Conservation (phyloP, 2,329 filamentous ascomycete species). For the Nemania sp. region DNA sequence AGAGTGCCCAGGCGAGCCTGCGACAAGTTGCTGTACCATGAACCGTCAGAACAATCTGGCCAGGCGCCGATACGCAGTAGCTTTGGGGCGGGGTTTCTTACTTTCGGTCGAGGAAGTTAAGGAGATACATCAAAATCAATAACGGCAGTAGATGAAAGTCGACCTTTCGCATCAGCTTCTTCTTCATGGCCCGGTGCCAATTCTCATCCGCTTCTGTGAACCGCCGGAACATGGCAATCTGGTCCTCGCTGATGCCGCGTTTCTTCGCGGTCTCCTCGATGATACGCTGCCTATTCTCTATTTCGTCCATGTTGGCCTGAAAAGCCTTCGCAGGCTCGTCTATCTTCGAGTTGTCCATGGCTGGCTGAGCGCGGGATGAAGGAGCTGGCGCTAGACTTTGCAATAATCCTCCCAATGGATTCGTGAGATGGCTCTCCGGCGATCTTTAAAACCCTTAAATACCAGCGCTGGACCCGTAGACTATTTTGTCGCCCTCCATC, state of each 20-base stretch:
- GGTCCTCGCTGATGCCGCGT: conserved; percentile 33
- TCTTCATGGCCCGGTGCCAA: conserved; percentile 39
- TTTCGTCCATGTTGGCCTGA: conserved; percentile 11
- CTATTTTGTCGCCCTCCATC: background rate
- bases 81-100: conserved; percentile 24
- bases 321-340: conserved; percentile 9
- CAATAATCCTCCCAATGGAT: background rate
- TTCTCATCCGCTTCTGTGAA: conserved; percentile 37
- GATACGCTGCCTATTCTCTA: conserved; percentile 13
- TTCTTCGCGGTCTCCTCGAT: conserved; percentile 20
- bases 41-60: conserved; percentile 7
- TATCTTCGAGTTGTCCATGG: conserved; percentile 12
- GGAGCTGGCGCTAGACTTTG: background rate
- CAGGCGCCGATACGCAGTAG: background rate
- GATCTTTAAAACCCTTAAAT: too few species aligned
- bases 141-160: conserved; percentile 57
- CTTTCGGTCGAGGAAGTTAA: conserved; percentile 59
- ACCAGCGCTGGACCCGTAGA: background rate
- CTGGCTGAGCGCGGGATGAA: background rate
- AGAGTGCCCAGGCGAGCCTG: conserved; percentile 59
- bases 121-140: conserved; percentile 59
- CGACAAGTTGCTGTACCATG: conserved; percentile 49
- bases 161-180: conserved; percentile 53
- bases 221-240: conserved; percentile 32
- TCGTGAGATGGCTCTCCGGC: background rate